A percentile compares a stretch with the other conserved stretches of the same genome.
These are phyloP conservation scores for Capronia epimyces DNA, from an alignment of 2,329 filamentous ascomycete genomes.

Conservation along the genomic window DNA sequence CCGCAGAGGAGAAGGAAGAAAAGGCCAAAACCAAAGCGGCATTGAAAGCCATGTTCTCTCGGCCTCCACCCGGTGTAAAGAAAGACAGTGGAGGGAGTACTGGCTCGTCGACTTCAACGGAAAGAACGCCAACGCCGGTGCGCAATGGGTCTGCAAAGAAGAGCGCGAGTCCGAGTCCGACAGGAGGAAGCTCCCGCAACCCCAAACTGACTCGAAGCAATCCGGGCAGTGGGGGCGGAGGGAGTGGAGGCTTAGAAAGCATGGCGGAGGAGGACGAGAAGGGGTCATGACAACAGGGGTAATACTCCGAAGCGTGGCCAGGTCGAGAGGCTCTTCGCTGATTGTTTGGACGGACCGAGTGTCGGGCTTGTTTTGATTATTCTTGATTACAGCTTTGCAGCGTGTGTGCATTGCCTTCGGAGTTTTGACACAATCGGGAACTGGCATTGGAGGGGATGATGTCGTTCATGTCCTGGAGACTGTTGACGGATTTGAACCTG, in stretches of 20 bases:
- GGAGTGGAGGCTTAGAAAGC: conserved; percentile 15
- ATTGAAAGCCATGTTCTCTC: conserved; percentile 27
- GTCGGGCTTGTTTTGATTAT: background rate
- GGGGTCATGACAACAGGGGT: conserved; percentile 7
- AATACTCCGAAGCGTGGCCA: no score
- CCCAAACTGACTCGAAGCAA: conserved; percentile 1
- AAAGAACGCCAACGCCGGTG: conserved; percentile 9
- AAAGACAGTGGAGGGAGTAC: conserved; percentile 21
- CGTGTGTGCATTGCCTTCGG: background rate
- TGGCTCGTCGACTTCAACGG: conserved; percentile 6
- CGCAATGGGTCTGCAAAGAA: conserved; percentile 18
- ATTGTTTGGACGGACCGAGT: background rate
- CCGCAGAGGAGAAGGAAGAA: conserved; percentile 27
- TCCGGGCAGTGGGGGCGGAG: conserved; percentile 17
- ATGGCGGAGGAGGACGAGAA: conserved; percentile 25
- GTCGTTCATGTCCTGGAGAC: background rate
- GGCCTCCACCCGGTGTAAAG: conserved; percentile 22
- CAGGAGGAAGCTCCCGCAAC: background rate
- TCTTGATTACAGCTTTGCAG: background rate
- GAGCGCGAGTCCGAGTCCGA: conserved; percentile 3
- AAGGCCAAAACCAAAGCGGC: conserved; percentile 29
- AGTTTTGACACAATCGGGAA: background rate
- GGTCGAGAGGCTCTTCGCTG: no score
- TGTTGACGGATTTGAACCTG: no score
- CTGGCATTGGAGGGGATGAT: background rate